These are phyloP conservation scores for Populus nigra DNA, from an alignment of 345 rosid species.

Conservation along the genomic window DNA sequence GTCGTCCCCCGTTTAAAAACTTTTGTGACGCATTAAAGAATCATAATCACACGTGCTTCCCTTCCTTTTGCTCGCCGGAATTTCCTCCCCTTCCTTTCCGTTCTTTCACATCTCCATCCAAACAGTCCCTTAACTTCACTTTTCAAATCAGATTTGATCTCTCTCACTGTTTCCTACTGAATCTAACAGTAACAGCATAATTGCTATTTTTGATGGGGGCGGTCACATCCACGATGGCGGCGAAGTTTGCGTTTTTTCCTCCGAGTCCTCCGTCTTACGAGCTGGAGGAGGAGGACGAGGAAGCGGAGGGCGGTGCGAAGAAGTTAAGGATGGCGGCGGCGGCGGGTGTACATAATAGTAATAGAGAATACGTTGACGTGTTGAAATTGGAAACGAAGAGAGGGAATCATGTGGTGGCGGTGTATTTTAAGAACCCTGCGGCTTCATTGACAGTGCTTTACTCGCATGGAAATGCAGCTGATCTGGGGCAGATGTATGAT, in stretches of 20 bases:
- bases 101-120: not conserved
- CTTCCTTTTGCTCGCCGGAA: constrained; percentile 30
- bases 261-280: constrained; percentile 32
- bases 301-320: constrained; percentile 46
- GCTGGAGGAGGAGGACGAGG: constrained; percentile 43
- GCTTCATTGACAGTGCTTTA: constrained; percentile 78
- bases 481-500: constrained; percentile 89
- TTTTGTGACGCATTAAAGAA: not conserved
- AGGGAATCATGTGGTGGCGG: constrained; percentile 78
- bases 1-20: not conserved
- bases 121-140: not conserved
- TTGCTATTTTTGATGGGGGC: constrained; percentile 20
- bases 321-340: constrained; percentile 56
- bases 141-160: not conserved
- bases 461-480: constrained; percentile 97
- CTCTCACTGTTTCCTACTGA: not conserved
- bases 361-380: constrained; percentile 66
- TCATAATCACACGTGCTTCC: constrained; percentile 33
- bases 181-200: not conserved
- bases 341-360: constrained; percentile 32
- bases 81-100: constrained; percentile 8
- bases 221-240: constrained; percentile 36
- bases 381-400: constrained; percentile 66
- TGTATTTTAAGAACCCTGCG: constrained; percentile 67
- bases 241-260: constrained; percentile 33